phyloP scores from a whole-genome alignment of 2,329 filamentous ascomycete species.

The Fusarium denticulatum region DNA sequence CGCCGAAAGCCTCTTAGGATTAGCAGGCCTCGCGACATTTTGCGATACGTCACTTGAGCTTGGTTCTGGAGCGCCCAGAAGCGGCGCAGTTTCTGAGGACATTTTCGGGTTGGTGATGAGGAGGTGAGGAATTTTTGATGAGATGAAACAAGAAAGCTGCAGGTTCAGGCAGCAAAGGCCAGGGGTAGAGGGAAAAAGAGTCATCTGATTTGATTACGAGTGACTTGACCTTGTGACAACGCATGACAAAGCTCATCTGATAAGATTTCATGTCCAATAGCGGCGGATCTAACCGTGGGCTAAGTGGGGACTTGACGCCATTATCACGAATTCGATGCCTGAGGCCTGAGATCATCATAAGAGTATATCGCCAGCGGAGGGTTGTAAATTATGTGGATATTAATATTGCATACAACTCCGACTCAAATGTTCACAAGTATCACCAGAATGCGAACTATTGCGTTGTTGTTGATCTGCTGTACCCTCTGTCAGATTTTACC shows the following conservation, averaged over 20 bases:
- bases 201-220: conserved; percentile 13
- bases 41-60: neutral
- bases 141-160: neutral
- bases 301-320: conserved; percentile 22
- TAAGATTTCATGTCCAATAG: conserved; percentile 41
- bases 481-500: neutral
- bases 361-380: neutral
- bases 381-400: neutral
- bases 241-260: conserved; percentile 34
- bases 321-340: neutral
- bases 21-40: neutral
- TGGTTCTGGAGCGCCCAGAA: conserved; percentile 10
- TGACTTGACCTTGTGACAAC: conserved; percentile 28
- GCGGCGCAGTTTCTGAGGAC: conserved; percentile 28
- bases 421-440: rapidly evolving
- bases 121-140: neutral
- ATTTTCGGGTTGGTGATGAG: neutral
- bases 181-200: neutral
- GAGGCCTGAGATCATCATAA: rapidly evolving
- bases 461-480: neutral
- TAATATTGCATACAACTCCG: rapidly evolving
- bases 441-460: rapidly evolving
- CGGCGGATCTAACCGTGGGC: conserved; percentile 37
- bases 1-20: conserved; percentile 28
- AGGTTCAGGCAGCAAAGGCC: neutral